phyloP scores from a whole-genome alignment of 2,329 filamentous ascomycete species.

The Proliferodiscus dingleyae region DNA sequence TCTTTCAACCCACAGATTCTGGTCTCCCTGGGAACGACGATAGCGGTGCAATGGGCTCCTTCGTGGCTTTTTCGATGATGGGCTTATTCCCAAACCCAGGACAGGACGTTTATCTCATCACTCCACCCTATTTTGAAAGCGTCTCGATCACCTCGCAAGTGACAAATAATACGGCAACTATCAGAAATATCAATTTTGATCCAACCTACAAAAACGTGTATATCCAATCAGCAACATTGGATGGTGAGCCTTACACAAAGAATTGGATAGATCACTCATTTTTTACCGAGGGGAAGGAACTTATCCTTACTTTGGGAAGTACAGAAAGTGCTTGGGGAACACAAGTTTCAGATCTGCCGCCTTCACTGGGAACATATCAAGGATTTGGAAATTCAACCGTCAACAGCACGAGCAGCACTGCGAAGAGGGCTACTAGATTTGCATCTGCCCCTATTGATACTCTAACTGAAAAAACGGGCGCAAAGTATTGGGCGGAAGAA shows the following conservation, averaged over 20 bases:
- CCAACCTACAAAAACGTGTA: slow-evolving; percentile 51
- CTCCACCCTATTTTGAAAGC: slow-evolving; percentile 58
- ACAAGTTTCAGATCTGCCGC: slow-evolving; percentile 52
- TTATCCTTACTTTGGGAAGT: slow-evolving; percentile 56
- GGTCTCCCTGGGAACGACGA: slow-evolving; percentile 69
- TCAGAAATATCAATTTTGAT: slow-evolving; percentile 59
- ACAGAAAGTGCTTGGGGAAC: slow-evolving; percentile 63
- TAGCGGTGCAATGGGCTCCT: slow-evolving; percentile 52
- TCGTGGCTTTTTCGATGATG: slow-evolving; percentile 23
- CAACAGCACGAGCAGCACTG: slow-evolving; percentile 4
- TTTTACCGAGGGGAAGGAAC: slow-evolving; percentile 57
- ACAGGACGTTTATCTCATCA: slow-evolving; percentile 66
- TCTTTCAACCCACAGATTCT: slow-evolving; percentile 52
- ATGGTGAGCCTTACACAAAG: slow-evolving; percentile 54
- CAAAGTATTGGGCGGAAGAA: slow-evolving; percentile 19
- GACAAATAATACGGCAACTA: slow-evolving; percentile 54
- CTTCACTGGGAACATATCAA: slow-evolving; percentile 40
- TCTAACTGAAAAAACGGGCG: slow-evolving; percentile 17
- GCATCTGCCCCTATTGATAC: slow-evolving; percentile 5
- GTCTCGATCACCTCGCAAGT: slow-evolving; percentile 52
- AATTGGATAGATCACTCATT: slow-evolving; percentile 67
- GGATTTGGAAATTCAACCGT: slow-evolving; percentile 20
- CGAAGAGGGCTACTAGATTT: slow-evolving; percentile 17
- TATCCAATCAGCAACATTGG: slow-evolving; percentile 58
- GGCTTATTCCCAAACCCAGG: slow-evolving; percentile 61